Evolutionary conservation across 2,329 filamentous ascomycete species (phyloP), one percentile per base, ranked within the genome.

Genomic region (Neoscytalidium dimidiatum): DNA sequence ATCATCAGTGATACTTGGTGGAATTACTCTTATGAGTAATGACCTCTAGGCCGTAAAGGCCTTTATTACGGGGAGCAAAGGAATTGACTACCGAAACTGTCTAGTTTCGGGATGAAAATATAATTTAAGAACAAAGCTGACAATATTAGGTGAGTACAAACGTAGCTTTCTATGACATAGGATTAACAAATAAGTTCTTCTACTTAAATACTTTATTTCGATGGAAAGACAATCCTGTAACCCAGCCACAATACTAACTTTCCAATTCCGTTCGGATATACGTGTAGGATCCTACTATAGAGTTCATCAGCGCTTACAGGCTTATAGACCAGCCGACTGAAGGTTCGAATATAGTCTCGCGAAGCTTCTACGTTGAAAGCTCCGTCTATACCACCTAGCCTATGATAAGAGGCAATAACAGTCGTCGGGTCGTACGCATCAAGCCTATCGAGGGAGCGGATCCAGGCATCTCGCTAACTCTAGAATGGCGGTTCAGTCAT

Each of bases 391-490:
- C 73, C 70, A 4, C 68, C 68, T 33, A 66, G 66, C 58, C 70
- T 74, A 49, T 79, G 76, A 0, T 74, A 73, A 3, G 74, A 53
- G n/a, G 23, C 52, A 1, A 79, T 68, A 2, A 80, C 77, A 29
- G 66, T 70, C 9, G 66, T 63, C 0, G 78, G 77, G 2, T 72
- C 46, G 8, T 76, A 64, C 0, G 71, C 67, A 29, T 72, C 72
- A 17, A 80, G 70, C 9, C 61, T 72, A 19, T 75, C 72, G 1
- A 80, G 66, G 1, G 73, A 69, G 0, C 62, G 35, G 1, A 79
- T 69, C 77, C 78, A 80, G 6, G 71, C 69, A 5, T 69, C 64
- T 0, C 76, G 67, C 61, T 73, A 71, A 0, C 68, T 67, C 2
- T 70, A 65, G 1, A 73, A 79, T 35, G 72, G 72, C 0, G 74